Evolutionary conservation across 148 eudicot species (phyloP).

Genomic region (Rhododendron mucronatum): DNA sequence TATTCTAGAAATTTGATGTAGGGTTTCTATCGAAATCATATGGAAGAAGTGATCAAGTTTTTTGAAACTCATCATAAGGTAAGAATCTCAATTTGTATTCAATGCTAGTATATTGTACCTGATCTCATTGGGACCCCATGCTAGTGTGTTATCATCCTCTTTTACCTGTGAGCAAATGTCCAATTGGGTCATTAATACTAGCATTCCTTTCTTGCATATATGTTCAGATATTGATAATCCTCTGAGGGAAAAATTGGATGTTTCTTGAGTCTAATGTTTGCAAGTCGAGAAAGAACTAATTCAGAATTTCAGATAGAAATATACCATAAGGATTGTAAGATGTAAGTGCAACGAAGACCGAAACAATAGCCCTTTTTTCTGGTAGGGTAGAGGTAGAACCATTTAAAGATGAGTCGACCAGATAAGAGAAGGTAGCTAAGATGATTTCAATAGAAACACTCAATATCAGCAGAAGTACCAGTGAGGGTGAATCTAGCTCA

Average conservation of each 20-base stretch:
- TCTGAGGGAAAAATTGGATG: not conserved
- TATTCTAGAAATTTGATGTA: slow-evolving; percentile 32
- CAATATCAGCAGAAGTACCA: not conserved
- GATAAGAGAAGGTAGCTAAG: not conserved
- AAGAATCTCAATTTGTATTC: slow-evolving; percentile 11
- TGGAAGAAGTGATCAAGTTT: slow-evolving; percentile 97
- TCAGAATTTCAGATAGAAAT: not conserved
- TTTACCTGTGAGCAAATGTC: not conserved
- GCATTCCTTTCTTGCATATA: not conserved
- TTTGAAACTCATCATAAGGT: slow-evolving; percentile 95
- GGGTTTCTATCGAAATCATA: slow-evolving; percentile 93
- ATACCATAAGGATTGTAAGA: not conserved
- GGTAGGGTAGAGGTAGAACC: not conserved
- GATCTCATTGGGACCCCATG: not conserved
- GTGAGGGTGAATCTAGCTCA: not conserved
- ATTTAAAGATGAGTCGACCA: not conserved
- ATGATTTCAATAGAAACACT: not conserved
- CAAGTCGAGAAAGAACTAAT: not conserved
- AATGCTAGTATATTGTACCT: not conserved
- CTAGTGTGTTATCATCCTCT: not conserved
- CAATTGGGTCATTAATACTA: not conserved
- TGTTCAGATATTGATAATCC: not conserved
- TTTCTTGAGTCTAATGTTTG: not conserved
- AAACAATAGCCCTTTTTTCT: not conserved
- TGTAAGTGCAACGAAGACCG: not conserved